Evolutionary conservation across 2,329 filamentous ascomycete species (phyloP).

Genomic region (Eutypa lata): DNA sequence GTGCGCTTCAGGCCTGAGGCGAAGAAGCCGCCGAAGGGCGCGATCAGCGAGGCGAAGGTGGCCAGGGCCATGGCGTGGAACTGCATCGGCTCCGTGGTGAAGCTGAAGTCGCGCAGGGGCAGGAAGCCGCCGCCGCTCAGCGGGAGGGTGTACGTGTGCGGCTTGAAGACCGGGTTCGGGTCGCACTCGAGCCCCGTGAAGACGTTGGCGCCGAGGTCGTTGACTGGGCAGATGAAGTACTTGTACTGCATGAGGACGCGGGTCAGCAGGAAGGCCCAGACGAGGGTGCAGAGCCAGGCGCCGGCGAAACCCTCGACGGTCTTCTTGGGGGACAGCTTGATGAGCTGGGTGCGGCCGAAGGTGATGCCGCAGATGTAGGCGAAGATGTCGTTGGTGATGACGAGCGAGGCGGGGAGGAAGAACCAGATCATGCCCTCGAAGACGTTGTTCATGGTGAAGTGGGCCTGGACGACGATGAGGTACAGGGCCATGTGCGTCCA

Average conservation of each 20-base stretch:
- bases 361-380: constrained; percentile 97
- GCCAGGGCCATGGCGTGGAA: constrained; percentile 88
- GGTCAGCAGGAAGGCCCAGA: constrained; percentile 79
- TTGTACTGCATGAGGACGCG: constrained; percentile 85
- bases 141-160: constrained; percentile 50
- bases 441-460: constrained; percentile 99
- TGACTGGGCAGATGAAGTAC: constrained; percentile 98
- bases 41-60: constrained; percentile 93
- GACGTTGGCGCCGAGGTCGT: constrained; percentile 90
- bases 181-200: constrained; percentile 87
- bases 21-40: constrained; percentile 97
- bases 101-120: constrained; percentile 55
- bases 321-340: constrained; percentile 98
- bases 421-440: constrained; percentile 99
- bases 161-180: constrained; percentile 86
- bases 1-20: constrained; percentile 96
- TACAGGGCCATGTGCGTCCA: constrained; percentile 99
- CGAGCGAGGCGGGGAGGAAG: constrained; percentile 88
- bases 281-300: constrained; percentile 91
- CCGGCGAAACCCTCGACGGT: constrained; percentile 97
- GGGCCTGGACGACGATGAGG: constrained; percentile 94
- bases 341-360: constrained; percentile 92
- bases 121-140: constrained; percentile 34
- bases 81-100: constrained; percentile 84
- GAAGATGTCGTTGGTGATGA: constrained; percentile 98